Conservation (phyloP, 306 rosid species). For the Phaseolus lunatus region DNA sequence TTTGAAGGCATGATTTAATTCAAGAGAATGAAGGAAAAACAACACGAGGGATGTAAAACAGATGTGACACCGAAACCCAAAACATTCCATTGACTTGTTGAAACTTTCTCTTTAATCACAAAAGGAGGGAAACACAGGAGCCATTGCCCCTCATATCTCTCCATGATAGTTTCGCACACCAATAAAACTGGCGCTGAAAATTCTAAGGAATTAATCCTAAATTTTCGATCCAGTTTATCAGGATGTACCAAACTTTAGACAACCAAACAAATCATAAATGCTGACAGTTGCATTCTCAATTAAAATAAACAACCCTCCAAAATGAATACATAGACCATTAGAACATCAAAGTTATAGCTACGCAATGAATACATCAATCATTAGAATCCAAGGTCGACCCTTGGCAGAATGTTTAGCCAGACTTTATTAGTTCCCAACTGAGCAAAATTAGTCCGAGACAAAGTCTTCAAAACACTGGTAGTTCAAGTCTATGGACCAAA, state of each 20-base stretch:
- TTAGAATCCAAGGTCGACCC: too few species aligned
- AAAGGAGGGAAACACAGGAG: neutral
- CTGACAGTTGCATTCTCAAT: constrained; percentile 22
- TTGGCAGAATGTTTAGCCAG: too few species aligned
- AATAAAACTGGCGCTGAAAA: neutral
- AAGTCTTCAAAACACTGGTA: too few species aligned
- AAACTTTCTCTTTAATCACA: neutral
- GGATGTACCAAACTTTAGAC: neutral
- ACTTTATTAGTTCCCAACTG: too few species aligned
- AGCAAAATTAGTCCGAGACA: too few species aligned
- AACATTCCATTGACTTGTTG: neutral
- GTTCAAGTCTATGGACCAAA: too few species aligned
- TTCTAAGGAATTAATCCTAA: neutral
- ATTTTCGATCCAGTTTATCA: neutral
- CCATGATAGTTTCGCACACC: constrained; percentile 5
- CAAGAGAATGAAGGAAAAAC: constrained; percentile 5
- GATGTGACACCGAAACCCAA: neutral
- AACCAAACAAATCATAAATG: constrained; percentile 22
- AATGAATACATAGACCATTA: neutral
- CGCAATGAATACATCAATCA: neutral
- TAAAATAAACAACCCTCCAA: neutral
- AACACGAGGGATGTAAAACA: neutral
- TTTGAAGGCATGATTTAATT: neutral
- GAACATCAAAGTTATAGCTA: neutral
- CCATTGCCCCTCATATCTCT: constrained; percentile 4